phyloP scores from a whole-genome alignment of 108 stramenopile genomes.

The Skeletonema tropicum region DNA sequence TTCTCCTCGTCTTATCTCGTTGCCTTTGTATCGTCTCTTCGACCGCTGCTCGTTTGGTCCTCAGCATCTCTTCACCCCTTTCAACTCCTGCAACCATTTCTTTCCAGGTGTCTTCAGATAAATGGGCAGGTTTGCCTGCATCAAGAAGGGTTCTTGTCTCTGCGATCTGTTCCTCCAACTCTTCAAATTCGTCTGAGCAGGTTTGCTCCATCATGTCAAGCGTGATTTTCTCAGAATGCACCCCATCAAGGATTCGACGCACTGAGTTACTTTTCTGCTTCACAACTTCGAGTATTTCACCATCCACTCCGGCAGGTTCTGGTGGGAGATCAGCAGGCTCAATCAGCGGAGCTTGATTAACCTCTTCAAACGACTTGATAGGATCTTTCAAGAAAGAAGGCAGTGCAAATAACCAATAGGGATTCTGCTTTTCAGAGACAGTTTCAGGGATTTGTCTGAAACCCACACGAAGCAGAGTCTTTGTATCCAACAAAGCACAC shows the following conservation, averaged over 20 bases:
- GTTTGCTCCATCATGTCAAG: neutral
- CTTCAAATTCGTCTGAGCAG: neutral
- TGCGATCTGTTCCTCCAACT: neutral
- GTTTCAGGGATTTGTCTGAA: neutral
- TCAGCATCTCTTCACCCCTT: neutral
- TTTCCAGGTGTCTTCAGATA: neutral
- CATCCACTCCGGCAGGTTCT: neutral
- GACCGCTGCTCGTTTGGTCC: neutral
- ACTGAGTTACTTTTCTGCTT: neutral
- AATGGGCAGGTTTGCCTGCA: neutral
- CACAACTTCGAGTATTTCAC: neutral
- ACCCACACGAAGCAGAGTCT: neutral
- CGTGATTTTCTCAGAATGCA: neutral
- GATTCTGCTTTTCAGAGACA: neutral
- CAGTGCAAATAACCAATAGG: neutral
- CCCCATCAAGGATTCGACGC: neutral
- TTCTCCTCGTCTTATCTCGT: neutral
- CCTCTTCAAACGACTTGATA: neutral
- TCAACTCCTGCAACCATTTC: neutral
- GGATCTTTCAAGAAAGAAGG: neutral
- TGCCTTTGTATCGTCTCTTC: neutral
- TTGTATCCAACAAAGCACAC: neutral
- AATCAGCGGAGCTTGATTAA: neutral
- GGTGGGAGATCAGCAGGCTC: neutral
- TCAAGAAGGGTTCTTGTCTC: neutral